Percentiles rank a stretch among this genome's conserved stretches.
Conservation (phyloP, 164 flowering plant genomes). For the Vitis rupestris region DNA sequence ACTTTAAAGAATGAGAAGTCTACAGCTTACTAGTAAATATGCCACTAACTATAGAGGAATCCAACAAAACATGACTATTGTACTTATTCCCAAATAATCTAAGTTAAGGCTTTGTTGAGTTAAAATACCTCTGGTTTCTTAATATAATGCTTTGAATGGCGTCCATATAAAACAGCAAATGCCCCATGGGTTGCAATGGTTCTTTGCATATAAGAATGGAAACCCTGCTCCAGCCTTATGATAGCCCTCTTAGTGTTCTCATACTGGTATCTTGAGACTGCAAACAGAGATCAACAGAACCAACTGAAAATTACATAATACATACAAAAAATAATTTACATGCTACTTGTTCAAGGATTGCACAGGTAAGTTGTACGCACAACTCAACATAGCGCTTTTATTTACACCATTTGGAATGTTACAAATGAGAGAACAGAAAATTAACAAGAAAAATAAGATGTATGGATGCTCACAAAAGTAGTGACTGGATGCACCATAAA, state of each 20-base stretch:
- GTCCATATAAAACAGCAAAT: constrained; percentile 81
- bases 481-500: too few relatives aligned
- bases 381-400: too few relatives aligned
- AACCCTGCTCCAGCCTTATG: constrained; percentile 75
- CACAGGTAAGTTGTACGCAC: too few relatives aligned
- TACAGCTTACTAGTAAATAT: background rate
- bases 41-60: background rate
- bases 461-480: too few relatives aligned
- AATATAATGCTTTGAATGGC: constrained; percentile 70
- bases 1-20: too few relatives aligned
- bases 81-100: too few relatives aligned
- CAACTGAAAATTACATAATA: background rate
- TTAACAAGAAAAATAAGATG: too few relatives aligned
- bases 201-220: constrained; percentile 61
- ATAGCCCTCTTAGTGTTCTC: constrained; percentile 58
- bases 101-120: background rate
- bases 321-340: background rate
- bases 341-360: background rate
- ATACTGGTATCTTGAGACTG: constrained; percentile 61
- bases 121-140: constrained; percentile 73
- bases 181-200: constrained; percentile 71
- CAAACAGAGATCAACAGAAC: constrained; percentile 11
- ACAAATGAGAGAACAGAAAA: too few relatives aligned
- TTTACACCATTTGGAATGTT: too few relatives aligned
- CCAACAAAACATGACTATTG: background rate